Evolutionary conservation across 2,329 filamentous ascomycete species (phyloP).

Genomic region (Fusarium sp.): DNA sequence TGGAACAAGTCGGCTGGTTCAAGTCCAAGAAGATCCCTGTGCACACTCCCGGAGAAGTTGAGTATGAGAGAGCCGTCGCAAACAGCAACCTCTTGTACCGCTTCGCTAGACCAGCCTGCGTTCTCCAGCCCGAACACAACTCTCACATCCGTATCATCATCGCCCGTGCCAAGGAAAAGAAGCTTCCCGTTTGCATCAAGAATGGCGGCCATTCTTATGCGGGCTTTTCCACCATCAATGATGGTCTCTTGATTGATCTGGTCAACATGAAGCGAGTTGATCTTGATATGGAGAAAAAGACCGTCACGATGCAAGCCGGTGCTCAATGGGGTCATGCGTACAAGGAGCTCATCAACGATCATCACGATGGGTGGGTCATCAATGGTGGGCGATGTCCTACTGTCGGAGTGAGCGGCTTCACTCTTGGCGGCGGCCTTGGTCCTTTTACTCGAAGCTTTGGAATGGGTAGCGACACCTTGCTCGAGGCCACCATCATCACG

Average conservation of each 20-base stretch:
- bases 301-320: slow-evolving; percentile 44
- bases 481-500: slow-evolving; percentile 13
- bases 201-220: slow-evolving; percentile 48
- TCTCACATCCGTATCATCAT: slow-evolving; percentile 15
- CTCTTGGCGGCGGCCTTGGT: slow-evolving; percentile 52
- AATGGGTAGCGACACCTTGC: slow-evolving; percentile 18
- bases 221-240: slow-evolving; percentile 45
- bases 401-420: slow-evolving; percentile 55
- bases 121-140: slow-evolving; percentile 25
- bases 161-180: not conserved
- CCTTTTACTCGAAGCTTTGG: slow-evolving; percentile 47
- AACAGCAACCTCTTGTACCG: slow-evolving; percentile 34
- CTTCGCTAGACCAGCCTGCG: slow-evolving; percentile 24
- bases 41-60: not conserved
- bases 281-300: slow-evolving; percentile 32
- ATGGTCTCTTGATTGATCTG: slow-evolving; percentile 48
- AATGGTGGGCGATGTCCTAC: slow-evolving; percentile 50
- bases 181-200: slow-evolving; percentile 44
- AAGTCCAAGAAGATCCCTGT: slow-evolving; percentile 8
- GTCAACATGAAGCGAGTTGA: slow-evolving; percentile 44
- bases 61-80: slow-evolving; percentile 29
- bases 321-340: slow-evolving; percentile 50
- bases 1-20: slow-evolving; percentile 16
- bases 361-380: slow-evolving; percentile 36
- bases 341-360: slow-evolving; percentile 41